Evolutionary conservation across 1,139 yeast species (phyloP).

Genomic region (Sugiyamaella grinbergsii): DNA sequence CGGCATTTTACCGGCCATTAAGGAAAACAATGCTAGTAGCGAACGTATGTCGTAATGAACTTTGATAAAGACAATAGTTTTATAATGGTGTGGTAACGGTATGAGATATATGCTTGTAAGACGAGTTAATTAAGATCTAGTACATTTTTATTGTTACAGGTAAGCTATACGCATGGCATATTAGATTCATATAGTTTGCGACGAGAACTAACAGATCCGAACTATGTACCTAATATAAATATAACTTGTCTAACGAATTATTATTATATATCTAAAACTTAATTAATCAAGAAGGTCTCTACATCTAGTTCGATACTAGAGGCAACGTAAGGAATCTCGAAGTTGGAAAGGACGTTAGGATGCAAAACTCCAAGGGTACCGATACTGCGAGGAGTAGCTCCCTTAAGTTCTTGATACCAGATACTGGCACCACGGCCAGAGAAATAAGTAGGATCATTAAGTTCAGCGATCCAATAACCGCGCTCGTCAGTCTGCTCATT

Average conservation of each 20-base stretch:
- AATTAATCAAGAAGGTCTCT: constrained; percentile 45
- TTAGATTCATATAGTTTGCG: too few relatives aligned
- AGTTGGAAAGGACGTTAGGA: constrained; percentile 84
- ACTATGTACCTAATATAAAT: too few relatives aligned
- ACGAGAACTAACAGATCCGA: too few relatives aligned
- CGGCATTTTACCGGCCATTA: too few relatives aligned
- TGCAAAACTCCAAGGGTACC: constrained; percentile 94
- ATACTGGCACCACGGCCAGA: constrained; percentile 97
- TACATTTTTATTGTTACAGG: too few relatives aligned
- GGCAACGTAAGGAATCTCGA: constrained; percentile 87
- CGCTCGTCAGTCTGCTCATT: constrained; percentile 56
- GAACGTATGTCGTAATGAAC: too few relatives aligned
- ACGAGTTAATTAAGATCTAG: too few relatives aligned
- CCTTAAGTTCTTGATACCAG: constrained; percentile 63
- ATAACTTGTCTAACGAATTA: not conserved
- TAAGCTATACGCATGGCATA: too few relatives aligned
- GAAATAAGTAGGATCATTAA: constrained; percentile 64
- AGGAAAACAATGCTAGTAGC: too few relatives aligned
- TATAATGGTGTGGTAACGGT: too few relatives aligned
- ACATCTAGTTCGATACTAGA: constrained; percentile 88
- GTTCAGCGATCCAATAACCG: constrained; percentile 56
- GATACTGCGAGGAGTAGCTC: constrained; percentile 46
- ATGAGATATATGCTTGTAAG: too few relatives aligned
- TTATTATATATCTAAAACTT: constrained; percentile 6
- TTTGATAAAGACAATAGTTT: too few relatives aligned